A percentile compares a stretch with the other conserved stretches of the same genome.
Conservation (phyloP, 345 rosid species). For the Gossypium sturtianum region DNA sequence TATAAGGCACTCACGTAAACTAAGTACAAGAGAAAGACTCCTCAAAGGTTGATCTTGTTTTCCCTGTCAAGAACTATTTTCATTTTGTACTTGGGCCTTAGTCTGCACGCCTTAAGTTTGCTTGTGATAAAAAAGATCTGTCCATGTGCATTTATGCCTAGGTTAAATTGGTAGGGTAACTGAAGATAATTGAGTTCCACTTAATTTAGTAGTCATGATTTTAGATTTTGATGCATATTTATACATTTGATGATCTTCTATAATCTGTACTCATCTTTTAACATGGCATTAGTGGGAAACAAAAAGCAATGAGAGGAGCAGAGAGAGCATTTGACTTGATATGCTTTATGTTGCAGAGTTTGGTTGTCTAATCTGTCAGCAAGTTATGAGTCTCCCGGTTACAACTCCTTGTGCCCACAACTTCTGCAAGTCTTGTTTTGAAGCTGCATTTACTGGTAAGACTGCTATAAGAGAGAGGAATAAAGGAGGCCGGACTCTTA, state of each 20-base stretch:
- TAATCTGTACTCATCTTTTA: neutral
- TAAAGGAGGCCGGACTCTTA: constrained; percentile 41
- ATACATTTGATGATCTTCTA: too few species aligned
- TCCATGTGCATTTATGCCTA: neutral
- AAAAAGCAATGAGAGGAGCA: neutral
- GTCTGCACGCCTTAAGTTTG: neutral
- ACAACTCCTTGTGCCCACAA: constrained; percentile 62
- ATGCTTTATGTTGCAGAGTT: constrained; percentile 32
- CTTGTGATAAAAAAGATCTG: neutral
- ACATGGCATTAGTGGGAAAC: neutral
- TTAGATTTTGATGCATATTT: too few species aligned
- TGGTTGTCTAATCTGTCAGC: constrained; percentile 40
- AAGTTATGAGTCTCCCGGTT: constrained; percentile 44
- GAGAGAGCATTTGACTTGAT: too few species aligned
- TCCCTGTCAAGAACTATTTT: neutral
- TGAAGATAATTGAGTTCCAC: neutral
- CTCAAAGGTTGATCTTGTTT: constrained; percentile 32
- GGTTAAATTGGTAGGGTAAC: neutral
- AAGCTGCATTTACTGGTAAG: constrained; percentile 42
- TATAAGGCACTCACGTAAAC: constrained; percentile 21
- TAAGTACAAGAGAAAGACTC: constrained; percentile 29
- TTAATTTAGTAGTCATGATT: too few species aligned
- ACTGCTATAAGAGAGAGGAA: constrained; percentile 38
- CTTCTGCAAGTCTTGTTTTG: constrained; percentile 52
- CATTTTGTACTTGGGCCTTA: neutral